Evolutionary conservation across 768 basidiomycete genomes (phyloP).

Genomic region (Mycena maculata): DNA sequence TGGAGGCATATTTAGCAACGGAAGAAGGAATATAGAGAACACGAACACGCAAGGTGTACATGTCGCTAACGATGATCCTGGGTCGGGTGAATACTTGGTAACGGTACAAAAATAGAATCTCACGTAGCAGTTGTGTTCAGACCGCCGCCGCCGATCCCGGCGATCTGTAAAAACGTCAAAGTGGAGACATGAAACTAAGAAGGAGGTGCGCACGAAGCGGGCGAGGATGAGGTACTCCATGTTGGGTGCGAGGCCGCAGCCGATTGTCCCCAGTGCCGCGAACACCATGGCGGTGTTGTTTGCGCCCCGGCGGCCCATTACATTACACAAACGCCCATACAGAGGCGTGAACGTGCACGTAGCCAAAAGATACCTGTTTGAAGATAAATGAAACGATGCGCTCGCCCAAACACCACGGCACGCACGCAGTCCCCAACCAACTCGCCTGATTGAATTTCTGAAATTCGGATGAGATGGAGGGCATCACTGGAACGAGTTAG

Average conservation of each 20-base stretch:
- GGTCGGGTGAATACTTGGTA: background rate
- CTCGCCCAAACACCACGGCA: background rate
- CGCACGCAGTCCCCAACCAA: conserved; percentile 85
- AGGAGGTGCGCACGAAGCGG: conserved; percentile 70
- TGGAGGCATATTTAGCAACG: conserved; percentile 38
- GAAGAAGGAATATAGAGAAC: background rate
- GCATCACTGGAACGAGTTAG: conserved; percentile 63
- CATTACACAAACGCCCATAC: conserved; percentile 83
- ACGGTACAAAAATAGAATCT: conserved; percentile 33
- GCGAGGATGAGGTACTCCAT: conserved; percentile 80
- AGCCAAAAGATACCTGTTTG: conserved; percentile 80
- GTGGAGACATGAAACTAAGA: background rate
- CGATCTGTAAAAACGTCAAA: conserved; percentile 55
- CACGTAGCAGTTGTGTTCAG: conserved; percentile 78
- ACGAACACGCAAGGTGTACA: conserved; percentile 80
- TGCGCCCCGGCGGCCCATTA: conserved; percentile 77
- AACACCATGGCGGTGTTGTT: conserved; percentile 74
- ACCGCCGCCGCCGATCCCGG: conserved; percentile 85
- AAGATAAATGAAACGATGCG: background rate
- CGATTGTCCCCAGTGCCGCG: conserved; percentile 69
- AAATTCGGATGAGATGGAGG: conserved; percentile 85
- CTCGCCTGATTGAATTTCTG: conserved; percentile 81
- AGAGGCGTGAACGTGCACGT: conserved; percentile 87
- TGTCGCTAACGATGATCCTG: conserved; percentile 83
- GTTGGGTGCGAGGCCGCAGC: conserved; percentile 74